Percentiles rank a stretch among this genome's conserved stretches.
These are phyloP conservation scores for Diophrys appendiculata DNA, from an alignment of 73 alveolate genomes.

Conservation along the genomic window DNA sequence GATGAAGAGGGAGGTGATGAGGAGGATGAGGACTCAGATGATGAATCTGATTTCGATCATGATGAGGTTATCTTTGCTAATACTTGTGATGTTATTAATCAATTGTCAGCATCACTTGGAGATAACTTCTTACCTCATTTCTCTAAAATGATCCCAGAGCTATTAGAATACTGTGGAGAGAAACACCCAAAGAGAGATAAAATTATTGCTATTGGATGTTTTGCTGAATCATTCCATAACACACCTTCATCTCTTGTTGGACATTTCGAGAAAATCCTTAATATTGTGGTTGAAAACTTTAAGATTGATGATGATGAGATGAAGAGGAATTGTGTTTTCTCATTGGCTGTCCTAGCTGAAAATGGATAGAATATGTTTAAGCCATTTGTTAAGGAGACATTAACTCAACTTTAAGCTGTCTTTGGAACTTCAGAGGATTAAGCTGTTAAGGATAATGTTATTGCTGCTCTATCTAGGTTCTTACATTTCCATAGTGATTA, in stretches of 20 bases:
- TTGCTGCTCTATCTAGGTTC: conserved; percentile 58
- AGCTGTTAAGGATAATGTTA: conserved; percentile 61
- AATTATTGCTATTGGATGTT: conserved; percentile 57
- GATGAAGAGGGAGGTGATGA: conserved; percentile 57
- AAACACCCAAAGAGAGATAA: conserved; percentile 55
- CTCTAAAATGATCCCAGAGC: conserved; percentile 31
- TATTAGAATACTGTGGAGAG: conserved; percentile 39
- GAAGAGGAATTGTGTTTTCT: conserved; percentile 47
- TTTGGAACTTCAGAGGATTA: conserved; percentile 14
- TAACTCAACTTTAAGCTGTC: conserved; percentile 4
- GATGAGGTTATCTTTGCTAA: conserved; percentile 64
- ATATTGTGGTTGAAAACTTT: conserved; percentile 14
- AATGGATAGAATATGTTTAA: conserved; percentile 11
- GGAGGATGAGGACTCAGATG: conserved; percentile 50
- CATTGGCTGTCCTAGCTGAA: conserved; percentile 46
- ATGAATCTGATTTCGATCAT: conserved; percentile 59
- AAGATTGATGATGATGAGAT: conserved; percentile 34
- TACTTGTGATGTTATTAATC: conserved; percentile 39
- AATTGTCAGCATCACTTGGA: conserved; percentile 51
- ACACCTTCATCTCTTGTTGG: conserved; percentile 36
- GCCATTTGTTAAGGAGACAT: conserved; percentile 10
- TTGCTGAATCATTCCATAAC: conserved; percentile 53
- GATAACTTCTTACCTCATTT: conserved; percentile 39
- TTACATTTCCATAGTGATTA: conserved; percentile 19
- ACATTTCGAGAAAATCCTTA: conserved; percentile 34